Conservation (phyloP, 495 filamentous ascomycete genomes). For the Neurospora sublineolata region DNA sequence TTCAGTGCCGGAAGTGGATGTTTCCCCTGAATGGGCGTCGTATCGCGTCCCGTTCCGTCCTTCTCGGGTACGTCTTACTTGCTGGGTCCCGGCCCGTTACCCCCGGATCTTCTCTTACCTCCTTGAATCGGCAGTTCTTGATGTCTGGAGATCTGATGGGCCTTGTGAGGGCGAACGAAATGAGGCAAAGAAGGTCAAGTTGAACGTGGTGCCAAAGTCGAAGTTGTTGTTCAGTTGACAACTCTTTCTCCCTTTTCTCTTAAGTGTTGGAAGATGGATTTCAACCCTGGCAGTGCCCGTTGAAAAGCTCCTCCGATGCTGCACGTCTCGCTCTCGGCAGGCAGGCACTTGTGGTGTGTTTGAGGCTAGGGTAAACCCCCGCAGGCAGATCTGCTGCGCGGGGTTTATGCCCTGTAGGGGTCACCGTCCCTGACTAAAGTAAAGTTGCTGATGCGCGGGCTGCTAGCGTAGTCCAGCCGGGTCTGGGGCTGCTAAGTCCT, state of each 20-base stretch:
- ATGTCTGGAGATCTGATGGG: not conserved
- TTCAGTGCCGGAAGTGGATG: not conserved
- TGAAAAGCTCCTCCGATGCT: not conserved
- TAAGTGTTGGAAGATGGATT: not conserved
- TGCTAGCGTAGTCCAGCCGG: not conserved
- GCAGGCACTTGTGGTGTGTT: not conserved
- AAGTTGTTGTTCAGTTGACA: not conserved
- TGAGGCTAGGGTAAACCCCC: not conserved
- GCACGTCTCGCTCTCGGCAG: not conserved
- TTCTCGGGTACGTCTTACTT: not conserved
- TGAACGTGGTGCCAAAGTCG: not conserved
- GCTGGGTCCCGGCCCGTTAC: not conserved
- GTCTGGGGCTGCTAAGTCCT: not conserved
- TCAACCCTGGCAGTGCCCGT: not conserved
- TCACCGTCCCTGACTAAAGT: not conserved
- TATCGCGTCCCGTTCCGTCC: not conserved
- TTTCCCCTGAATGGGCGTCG: not conserved
- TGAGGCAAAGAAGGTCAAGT: not conserved
- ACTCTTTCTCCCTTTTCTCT: not conserved
- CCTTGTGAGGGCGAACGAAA: not conserved
- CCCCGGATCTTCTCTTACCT: not conserved
- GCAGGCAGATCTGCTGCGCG: not conserved
- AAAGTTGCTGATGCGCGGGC: not conserved
- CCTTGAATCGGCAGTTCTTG: not conserved
- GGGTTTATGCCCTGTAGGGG: not conserved